phyloP scores from a whole-genome alignment of 495 filamentous ascomycete species.

The Trichocladium uniseriatum region DNA sequence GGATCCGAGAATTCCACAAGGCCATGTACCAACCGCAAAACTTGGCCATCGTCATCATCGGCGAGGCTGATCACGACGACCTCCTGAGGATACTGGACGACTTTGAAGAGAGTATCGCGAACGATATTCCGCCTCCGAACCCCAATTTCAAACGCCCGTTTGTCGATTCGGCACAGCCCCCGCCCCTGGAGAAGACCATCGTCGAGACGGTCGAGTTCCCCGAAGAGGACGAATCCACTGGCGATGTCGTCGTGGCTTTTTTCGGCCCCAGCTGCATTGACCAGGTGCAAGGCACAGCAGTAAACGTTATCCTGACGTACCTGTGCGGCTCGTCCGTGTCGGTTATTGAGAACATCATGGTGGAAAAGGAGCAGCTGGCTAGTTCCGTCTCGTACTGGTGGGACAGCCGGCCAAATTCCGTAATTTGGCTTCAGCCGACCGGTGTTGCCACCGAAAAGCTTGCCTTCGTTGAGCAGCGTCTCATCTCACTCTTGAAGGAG shows the following conservation, averaged over 20 bases:
- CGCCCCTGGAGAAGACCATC: conserved; percentile 55
- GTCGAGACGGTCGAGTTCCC: conserved; percentile 81
- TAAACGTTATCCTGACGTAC: conserved; percentile 72
- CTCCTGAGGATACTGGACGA: conserved; percentile 71
- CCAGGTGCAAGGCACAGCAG: conserved; percentile 49
- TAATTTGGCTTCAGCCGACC: conserved; percentile 74
- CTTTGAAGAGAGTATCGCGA: conserved; percentile 80
- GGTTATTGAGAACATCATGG: conserved; percentile 79
- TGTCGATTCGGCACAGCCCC: conserved; percentile 74
- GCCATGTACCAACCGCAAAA: conserved; percentile 99
- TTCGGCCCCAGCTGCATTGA: conserved; percentile 75
- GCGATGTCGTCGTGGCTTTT: conserved; percentile 75
- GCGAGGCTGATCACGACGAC: conserved; percentile 75
- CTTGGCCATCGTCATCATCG: conserved; percentile 78
- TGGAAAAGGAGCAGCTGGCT: conserved; percentile 86
- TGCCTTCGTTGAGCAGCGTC: conserved; percentile 67
- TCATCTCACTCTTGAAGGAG: conserved; percentile 75
- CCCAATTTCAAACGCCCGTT: conserved; percentile 78
- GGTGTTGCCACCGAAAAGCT: conserved; percentile 83
- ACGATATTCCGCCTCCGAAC: conserved; percentile 63
- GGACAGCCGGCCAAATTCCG: conserved; percentile 66
- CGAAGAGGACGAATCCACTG: conserved; percentile 88
- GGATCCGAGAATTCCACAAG: conserved; percentile 84
- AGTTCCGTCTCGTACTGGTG: conserved; percentile 69
- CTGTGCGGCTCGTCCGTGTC: conserved; percentile 88